Evolutionary conservation across 2,329 filamentous ascomycete species (phyloP), one percentile per base, ranked within the genome.

Genomic region (Pyrenophora teres): DNA sequence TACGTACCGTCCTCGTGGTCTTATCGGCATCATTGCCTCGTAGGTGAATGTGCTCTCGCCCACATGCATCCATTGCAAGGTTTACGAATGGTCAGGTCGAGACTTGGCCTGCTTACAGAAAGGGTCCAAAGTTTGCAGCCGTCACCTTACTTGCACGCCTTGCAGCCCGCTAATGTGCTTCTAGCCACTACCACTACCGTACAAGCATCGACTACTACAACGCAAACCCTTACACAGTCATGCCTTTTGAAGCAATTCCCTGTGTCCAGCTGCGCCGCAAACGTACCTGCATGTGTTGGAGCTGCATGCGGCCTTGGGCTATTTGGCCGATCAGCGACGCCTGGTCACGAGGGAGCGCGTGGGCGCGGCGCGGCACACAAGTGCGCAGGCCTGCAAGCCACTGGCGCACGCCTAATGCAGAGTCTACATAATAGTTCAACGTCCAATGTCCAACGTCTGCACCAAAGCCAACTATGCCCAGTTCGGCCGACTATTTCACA

Each of bases 41-140:
- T 27, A 40, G 21, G 35, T 50, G 52, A 41, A 39, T 54, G 23
- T 27, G 19, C 16, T 36, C 47, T 56, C 31, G 53, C 54, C 48
- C 52, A 54, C 60, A 56, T 58, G 62, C 56, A 48, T 46, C 41
- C 50, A 59, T 59, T 54, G 59, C 56, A 57, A 45, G 18, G 16
- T 23, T 46, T 32, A 36, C 35, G 21, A 32, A 43, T 16, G 10
- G 38, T 33, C 41, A 19, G 23, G 33, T 54, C 50, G 54, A 57
- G 50, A 45, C 53, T 55, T 25, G 37, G 37, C 46, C 46, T 54
- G 46, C 46, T 57, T 47, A 59, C 50, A 50, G 43, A 59, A 48
- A 42, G 25, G 16, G 32, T 23, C 13, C 44, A 31, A 30, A 30
- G 27, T n/a, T 32, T 19, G 18, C 23, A 25, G 15, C 16, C 30